Evolutionary conservation across 345 rosid genomes (phyloP).

Genomic region (Salix udensis): DNA sequence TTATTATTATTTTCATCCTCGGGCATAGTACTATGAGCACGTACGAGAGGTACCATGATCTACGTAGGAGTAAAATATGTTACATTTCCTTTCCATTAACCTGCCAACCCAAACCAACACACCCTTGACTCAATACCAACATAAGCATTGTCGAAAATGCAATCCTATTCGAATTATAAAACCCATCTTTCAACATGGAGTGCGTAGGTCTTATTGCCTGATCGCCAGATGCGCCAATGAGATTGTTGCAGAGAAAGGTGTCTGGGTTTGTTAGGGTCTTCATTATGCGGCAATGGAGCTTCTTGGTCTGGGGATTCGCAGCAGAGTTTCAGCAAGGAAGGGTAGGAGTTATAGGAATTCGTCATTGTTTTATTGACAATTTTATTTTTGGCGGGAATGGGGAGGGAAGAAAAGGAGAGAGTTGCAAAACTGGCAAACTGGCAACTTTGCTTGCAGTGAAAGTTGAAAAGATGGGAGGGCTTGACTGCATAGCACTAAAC

Average conservation of each 20-base stretch:
- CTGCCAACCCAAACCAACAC: slow-evolving; percentile 55
- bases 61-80: no score
- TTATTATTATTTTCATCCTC: no score
- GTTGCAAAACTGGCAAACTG: not conserved
- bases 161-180: slow-evolving; percentile 54
- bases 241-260: slow-evolving; percentile 51
- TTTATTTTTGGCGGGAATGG: slow-evolving; percentile 8
- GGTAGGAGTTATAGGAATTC: slow-evolving; percentile 35
- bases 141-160: slow-evolving; percentile 69
- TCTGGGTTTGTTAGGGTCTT: slow-evolving; percentile 49
- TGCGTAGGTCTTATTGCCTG: slow-evolving; percentile 50
- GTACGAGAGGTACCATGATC: no score
- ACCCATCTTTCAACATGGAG: slow-evolving; percentile 56
- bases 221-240: slow-evolving; percentile 37
- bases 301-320: slow-evolving; percentile 49
- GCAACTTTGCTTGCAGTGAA: not conserved
- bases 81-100: slow-evolving; percentile 63
- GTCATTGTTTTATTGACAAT: slow-evolving; percentile 1
- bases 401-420: not conserved
- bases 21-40: no score
- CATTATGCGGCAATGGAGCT: slow-evolving; percentile 54
- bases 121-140: slow-evolving; percentile 43
- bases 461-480: no score
- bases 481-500: no score
- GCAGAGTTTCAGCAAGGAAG: slow-evolving; percentile 55